These are phyloP conservation scores for Tulasnella sp. DNA, from an alignment of 768 basidiomycete genomes.

Conservation along the genomic window DNA sequence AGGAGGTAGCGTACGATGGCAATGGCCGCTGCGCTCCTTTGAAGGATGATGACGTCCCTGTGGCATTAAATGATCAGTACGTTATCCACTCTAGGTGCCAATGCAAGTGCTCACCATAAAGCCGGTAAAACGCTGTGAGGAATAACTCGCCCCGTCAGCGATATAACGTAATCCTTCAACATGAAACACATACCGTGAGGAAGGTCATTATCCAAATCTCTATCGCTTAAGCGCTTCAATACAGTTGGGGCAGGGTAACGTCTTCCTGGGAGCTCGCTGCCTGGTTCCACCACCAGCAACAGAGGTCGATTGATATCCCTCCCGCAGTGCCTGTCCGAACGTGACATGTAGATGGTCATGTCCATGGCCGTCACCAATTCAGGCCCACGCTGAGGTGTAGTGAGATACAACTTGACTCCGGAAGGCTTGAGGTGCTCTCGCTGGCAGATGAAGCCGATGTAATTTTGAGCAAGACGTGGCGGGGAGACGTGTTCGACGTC, in stretches of 20 bases:
- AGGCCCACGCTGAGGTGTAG: not conserved
- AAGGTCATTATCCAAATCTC: not conserved
- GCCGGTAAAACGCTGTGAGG: not conserved
- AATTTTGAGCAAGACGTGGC: conserved; percentile 13
- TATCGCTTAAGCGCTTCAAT: not conserved
- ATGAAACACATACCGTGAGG: not conserved
- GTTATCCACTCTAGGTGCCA: not conserved
- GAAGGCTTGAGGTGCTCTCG: conserved; percentile 10
- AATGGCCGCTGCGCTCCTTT: not conserved
- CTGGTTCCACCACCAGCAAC: not conserved
- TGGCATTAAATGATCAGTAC: not conserved
- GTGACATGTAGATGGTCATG: not conserved
- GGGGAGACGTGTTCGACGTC: conserved; percentile 19
- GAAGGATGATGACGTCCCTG: not conserved
- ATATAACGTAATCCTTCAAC: not conserved
- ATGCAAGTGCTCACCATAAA: not conserved
- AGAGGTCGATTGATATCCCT: not conserved
- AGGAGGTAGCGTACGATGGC: not conserved
- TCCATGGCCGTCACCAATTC: not conserved
- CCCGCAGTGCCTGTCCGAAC: not conserved
- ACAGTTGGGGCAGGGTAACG: not conserved
- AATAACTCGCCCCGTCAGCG: not conserved
- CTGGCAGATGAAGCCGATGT: conserved; percentile 19
- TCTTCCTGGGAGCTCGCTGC: not conserved
- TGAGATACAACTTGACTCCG: conserved; percentile 7